Evolutionary conservation across 208 protist genomes (phyloP), one percentile per base, ranked within the genome.

Genomic region (Spongospora subterranea): DNA sequence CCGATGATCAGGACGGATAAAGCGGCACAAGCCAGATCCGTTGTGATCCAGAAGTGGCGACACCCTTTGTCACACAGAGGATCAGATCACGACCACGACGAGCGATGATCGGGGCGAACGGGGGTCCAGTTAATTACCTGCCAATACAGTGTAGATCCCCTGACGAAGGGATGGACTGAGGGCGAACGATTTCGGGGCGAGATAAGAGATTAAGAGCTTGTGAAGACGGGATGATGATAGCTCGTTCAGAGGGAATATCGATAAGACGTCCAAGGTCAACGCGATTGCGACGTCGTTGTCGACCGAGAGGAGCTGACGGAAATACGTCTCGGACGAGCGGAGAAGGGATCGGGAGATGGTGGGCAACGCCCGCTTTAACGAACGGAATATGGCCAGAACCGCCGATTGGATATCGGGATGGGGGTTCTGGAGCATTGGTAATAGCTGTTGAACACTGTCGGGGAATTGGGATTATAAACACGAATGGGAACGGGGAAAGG

Each of bases 201-300:
- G n/a, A 82, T 82, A n/a, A 43, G 6, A 13, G n/a, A 35, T 20
- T 43, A 82, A 43, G 6, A 82, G 71, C 6, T 43, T 35, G 17
- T 82, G 71, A 20, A 82, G 6, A 43, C 71, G 71, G 6, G n/a
- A 20, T 20, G 40, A 6, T 20, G 71, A n/a, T 43, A 82, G 71
- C 6, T 82, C 71, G n/a, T 82, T 6, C n/a, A 82, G n/a, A 20
- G 71, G 71, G 71, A 82, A 82, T n/a, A 82, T 82, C 6, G 71
- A 6, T 43, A 82, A 43, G 6, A 82, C 71, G 13, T 82, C 71
- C n/a, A 82, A 43, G 6, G n/a, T n/a, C 13, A 82, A 43, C n/a
- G 35, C 13, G 17, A 82, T 43, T 20, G 17, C 17, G 13, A 20
- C n/a, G n/a, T 82, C 71, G 6, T 6, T n/a, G n/a, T 82, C 71